Evolutionary conservation across 768 basidiomycete genomes (phyloP), one percentile per base, ranked within the genome.

Genomic region (Tylopilus sp.): DNA sequence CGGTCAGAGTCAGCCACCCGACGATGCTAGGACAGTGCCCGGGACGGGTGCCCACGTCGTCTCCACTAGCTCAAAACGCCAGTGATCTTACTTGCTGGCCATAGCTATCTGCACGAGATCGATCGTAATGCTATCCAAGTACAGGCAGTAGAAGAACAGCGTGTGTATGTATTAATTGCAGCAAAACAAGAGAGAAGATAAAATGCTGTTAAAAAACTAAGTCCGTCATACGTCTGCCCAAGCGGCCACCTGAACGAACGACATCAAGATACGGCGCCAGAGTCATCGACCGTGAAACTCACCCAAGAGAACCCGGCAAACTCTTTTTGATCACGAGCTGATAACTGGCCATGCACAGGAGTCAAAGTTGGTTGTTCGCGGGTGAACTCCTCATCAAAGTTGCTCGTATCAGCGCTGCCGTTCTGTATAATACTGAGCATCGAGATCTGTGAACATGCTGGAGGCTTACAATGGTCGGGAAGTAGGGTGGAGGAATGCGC

Each of bases 241-340:
- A 56, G 65, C 62, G 29, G 84, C 84, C 48, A 70, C 64, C 65
- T 67, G 48, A 31, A 33, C 19, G 14, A 16, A 22, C 19, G 7
- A 7, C 6, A 13, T 33, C 44, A 48, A 50, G 44, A 19, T 30
- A 47, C 19, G 11, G 0, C 1, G 11, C 11, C 31, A 21, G 24
- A 43, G 5, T 26, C 19, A 31, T 37, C n/a, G 9, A 24, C 11
- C 6, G 24, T 16, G 9, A 14, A 14, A 53, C 68, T 53, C 51
- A 90, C 91, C 92, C 95, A 98, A 56, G 93, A 96, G 78, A 98
- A 98, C 17, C 94, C 94, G 60, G 91, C 86, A 76, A 99, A 99
- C 71, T 98, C 96, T 49, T 85, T 81, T 72, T 99, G 97, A 65
- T 98, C 93, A 45, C 86, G 86, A 25, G 87, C 65, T 19, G 92